Percentiles rank a stretch among this genome's conserved stretches.
phyloP scores from a whole-genome alignment of 2,329 filamentous ascomycete genomes.

The Fusarium sp. region DNA sequence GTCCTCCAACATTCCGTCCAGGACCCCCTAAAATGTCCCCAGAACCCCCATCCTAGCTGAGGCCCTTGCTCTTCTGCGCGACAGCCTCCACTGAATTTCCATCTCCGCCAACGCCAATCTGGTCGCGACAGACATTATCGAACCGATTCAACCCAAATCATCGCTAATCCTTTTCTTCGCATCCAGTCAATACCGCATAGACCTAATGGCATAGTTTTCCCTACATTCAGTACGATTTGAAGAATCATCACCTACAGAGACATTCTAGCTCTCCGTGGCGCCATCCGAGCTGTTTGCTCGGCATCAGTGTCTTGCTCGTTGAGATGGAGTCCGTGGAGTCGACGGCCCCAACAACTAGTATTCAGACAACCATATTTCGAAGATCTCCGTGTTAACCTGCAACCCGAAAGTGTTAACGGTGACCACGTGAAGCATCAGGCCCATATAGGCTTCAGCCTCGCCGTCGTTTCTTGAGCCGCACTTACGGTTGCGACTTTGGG shows the following conservation, averaged over 20 bases:
- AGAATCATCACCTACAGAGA: slow-evolving; percentile 13
- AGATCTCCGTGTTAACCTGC: slow-evolving; percentile 29
- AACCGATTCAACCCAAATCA: slow-evolving; percentile 26
- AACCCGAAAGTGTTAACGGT: slow-evolving; percentile 10
- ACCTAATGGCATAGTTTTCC: slow-evolving; percentile 31
- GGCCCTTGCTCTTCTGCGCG: slow-evolving; percentile 44
- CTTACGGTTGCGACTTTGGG: slow-evolving; percentile 47
- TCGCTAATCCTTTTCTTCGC: slow-evolving; percentile 21
- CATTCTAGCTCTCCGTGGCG: slow-evolving; percentile 38
- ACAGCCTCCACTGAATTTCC: slow-evolving; percentile 48
- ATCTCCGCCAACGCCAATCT: slow-evolving; percentile 37
- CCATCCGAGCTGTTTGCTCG: slow-evolving; percentile 43
- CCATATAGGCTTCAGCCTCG: slow-evolving; percentile 38
- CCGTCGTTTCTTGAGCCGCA: slow-evolving; percentile 46
- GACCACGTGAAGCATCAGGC: slow-evolving; percentile 16
- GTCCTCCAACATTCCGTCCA: slow-evolving; percentile 24
- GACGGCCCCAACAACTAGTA: slow-evolving; percentile 40
- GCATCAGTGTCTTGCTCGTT: slow-evolving; percentile 48
- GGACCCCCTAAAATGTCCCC: slow-evolving; percentile 31
- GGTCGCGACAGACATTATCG: slow-evolving; percentile 44
- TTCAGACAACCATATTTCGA: slow-evolving; percentile 36
- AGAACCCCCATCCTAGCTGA: slow-evolving; percentile 37
- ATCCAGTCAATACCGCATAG: slow-evolving; percentile 7
- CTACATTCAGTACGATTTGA: neutral
- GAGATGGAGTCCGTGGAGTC: slow-evolving; percentile 58